Evolutionary conservation across 371 early-diverging fungal genomes (phyloP).

Genomic region (Nematocida sp.): DNA sequence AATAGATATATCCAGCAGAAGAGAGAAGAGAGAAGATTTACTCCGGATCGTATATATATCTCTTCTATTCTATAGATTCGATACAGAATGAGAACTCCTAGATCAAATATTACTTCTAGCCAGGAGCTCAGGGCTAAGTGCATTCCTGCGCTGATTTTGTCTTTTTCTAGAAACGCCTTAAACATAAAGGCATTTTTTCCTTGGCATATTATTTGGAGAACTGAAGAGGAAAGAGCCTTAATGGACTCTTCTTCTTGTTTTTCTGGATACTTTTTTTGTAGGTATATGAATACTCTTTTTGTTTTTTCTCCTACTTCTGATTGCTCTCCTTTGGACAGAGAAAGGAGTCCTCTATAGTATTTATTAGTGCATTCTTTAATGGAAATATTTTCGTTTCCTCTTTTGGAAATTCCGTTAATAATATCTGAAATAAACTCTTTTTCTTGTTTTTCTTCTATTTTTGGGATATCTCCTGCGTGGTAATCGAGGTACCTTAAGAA

Average conservation of each 20-base stretch:
- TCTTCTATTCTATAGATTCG: constrained; percentile 21
- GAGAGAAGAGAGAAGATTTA: constrained; percentile 7
- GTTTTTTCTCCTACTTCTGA: neutral
- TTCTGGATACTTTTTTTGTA: neutral
- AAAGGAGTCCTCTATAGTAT: constrained; percentile 15
- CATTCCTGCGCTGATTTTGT: constrained; percentile 21
- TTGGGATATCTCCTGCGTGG: neutral
- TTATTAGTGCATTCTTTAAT: neutral
- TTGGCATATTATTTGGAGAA: constrained; percentile 20
- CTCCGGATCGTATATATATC: neutral
- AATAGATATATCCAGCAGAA: neutral
- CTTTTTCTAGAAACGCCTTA: constrained; percentile 26
- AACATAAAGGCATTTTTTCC: constrained; percentile 9
- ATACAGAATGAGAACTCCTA: constrained; percentile 12
- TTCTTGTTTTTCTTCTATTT: constrained; percentile 5
- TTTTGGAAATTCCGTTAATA: neutral
- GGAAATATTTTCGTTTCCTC: neutral
- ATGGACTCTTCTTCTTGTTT: neutral
- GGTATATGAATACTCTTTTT: neutral
- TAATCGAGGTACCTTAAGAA: constrained; percentile 18
- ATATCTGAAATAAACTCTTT: neutral
- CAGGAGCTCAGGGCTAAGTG: constrained; percentile 24
- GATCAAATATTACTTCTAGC: constrained; percentile 26
- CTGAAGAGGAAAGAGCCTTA: neutral
- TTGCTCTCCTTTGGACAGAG: constrained; percentile 1